Evolutionary conservation across 2,329 filamentous ascomycete species (phyloP), one percentile per base, ranked within the genome.

Genomic region (Beauveria pseudobassiana): DNA sequence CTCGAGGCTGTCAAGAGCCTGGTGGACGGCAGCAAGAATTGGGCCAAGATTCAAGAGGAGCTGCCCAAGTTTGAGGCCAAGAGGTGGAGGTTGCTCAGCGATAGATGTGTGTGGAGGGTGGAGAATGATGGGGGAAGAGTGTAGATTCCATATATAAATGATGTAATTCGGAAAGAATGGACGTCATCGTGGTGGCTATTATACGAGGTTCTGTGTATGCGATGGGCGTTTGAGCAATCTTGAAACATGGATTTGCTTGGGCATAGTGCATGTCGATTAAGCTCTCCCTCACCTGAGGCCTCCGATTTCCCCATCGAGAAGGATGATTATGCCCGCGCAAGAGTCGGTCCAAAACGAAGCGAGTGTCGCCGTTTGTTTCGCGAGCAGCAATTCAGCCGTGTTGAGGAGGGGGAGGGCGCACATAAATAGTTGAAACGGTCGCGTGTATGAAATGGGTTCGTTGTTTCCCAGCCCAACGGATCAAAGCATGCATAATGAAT

Each of bases 11-110:
- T 95, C 68, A 84, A 83, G 74, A 83, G 82, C 63, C 67, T 78
- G 20, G 75, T 76, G 24, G 70, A 75, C 42, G 76, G 76, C 53
- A 74, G 67, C 68, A 87, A 87, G 78, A 75, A 75, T 26, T 88
- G 85, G 85, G 73, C 77, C 65, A 87, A 96, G 70, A 80, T 97
- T 43, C 82, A 88, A 74, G 81, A 83, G 65, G 87, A 92, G 71
- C 80, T 98, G 69, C 93, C 93, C 30, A 86, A 87, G 65, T 98
- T 96, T 73, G 87, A 93, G 75, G 87, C 57, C 91, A 96, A 77
- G 86, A 88, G 71, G 72, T 79, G 20, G 82, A 84, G 57, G 70
- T 78, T 63, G 69, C 69, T 48, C 64, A 67, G 58, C 74, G 73
- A 65, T 76, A 58, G 45, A 50, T 28, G 42, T n/a, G 42, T n/a